Percentiles rank a stretch among this genome's conserved stretches.
Conservation (phyloP, 2,329 filamentous ascomycete genomes). For the Aplosporella prunicola region DNA sequence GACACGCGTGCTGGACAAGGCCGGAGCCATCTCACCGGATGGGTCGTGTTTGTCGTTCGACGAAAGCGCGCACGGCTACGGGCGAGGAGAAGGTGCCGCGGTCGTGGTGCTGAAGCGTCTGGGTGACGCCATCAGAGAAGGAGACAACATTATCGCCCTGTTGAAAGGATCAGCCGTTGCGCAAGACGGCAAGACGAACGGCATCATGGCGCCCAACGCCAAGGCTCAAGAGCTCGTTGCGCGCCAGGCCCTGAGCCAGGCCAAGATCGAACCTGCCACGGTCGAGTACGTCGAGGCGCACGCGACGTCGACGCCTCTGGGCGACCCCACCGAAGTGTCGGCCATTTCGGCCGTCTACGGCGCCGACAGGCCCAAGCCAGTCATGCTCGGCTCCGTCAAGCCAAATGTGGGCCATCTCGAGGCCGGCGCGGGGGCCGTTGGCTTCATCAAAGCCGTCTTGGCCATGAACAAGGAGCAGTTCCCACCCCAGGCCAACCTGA, state of each 20-base stretch:
- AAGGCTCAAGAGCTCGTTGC: conserved; percentile 23
- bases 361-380: conserved; percentile 33
- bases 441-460: conserved; percentile 22
- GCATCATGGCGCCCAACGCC: conserved; percentile 29
- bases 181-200: conserved; percentile 25
- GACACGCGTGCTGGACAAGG: conserved; percentile 23
- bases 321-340: conserved; percentile 16
- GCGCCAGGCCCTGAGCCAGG: conserved; percentile 14
- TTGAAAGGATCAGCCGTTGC: conserved; percentile 23
- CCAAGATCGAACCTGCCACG: conserved; percentile 13
- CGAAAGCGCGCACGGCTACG: conserved; percentile 22
- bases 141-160: conserved; percentile 25
- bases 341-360: conserved; percentile 15
- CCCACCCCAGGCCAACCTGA: conserved; percentile 27
- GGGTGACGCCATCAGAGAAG: conserved; percentile 18
- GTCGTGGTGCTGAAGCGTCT: conserved; percentile 23
- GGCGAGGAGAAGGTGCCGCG: conserved; percentile 23
- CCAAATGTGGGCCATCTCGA: conserved; percentile 25
- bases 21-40: conserved; percentile 21
- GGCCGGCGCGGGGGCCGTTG: conserved; percentile 18
- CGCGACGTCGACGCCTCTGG: conserved; percentile 17
- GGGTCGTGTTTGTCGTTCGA: conserved; percentile 26
- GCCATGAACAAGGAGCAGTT: conserved; percentile 20
- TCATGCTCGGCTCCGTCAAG: conserved; percentile 27
- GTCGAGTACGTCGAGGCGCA: conserved; percentile 14